Percentiles rank a stretch among this genome's conserved stretches.
phyloP scores from a whole-genome alignment of 768 basidiomycete genomes.

The Tylopilus rubrobrunneus region DNA sequence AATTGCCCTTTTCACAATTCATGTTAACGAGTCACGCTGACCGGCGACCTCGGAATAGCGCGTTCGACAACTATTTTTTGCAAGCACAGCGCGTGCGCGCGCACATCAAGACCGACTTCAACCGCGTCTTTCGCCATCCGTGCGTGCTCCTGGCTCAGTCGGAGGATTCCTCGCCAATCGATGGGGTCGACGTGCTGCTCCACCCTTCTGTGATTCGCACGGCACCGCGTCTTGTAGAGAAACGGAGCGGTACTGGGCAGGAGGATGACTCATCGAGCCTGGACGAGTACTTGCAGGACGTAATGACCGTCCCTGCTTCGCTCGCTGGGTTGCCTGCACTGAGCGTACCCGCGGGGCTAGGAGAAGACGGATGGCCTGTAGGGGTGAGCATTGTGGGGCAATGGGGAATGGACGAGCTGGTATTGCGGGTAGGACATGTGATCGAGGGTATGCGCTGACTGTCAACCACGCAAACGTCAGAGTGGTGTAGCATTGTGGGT shows the following conservation, averaged over 20 bases:
- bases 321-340: conserved; percentile 85
- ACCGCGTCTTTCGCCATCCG: conserved; percentile 57
- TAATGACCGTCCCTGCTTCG: conserved; percentile 88
- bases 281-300: conserved; percentile 81
- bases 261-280: conserved; percentile 25
- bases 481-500: conserved; percentile 26
- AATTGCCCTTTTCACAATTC: conserved; percentile 25
- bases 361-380: conserved; percentile 70
- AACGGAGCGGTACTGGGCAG: conserved; percentile 1
- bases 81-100: conserved; percentile 84
- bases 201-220: conserved; percentile 87
- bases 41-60: conserved; percentile 41
- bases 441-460: conserved; percentile 32
- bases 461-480: conserved; percentile 1
- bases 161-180: background rate
- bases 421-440: conserved; percentile 50
- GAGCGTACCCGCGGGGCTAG: conserved; percentile 56
- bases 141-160: conserved; percentile 41
- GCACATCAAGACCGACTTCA: conserved; percentile 69
- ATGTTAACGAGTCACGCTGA: background rate
- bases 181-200: conserved; percentile 72
- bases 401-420: conserved; percentile 73
- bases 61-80: conserved; percentile 97
- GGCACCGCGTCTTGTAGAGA: conserved; percentile 55
- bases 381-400: conserved; percentile 83